These are phyloP conservation scores for Atractiella rhizophila DNA, from an alignment of 768 basidiomycete species.

Conservation along the genomic window DNA sequence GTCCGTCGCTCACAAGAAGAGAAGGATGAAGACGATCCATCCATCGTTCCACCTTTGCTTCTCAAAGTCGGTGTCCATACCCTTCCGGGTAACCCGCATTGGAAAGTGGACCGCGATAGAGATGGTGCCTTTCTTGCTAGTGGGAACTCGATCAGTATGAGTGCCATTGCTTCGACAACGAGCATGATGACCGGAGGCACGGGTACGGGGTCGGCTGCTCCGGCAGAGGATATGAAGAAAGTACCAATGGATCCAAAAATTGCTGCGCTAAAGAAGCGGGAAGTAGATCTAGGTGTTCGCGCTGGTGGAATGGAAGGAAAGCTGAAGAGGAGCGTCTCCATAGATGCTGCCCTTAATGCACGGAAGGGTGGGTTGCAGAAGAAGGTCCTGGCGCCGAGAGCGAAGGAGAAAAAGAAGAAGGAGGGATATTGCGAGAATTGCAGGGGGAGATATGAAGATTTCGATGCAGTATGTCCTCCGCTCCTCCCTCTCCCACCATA, in stretches of 20 bases:
- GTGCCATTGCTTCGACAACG: too few species aligned
- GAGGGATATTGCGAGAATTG: constrained; percentile 98
- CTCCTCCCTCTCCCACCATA: too few species aligned
- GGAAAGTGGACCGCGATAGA: too few species aligned
- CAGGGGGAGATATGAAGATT: constrained; percentile 65
- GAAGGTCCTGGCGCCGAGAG: neutral
- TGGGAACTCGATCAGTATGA: too few species aligned
- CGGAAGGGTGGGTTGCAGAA: constrained; percentile 8
- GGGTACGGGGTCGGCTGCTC: too few species aligned
- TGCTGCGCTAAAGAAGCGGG: neutral
- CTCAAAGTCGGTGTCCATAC: too few species aligned
- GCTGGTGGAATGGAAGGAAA: constrained; percentile 21
- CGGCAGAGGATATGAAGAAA: neutral
- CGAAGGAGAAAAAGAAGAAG: constrained; percentile 55
- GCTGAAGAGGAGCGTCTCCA: constrained; percentile 16
- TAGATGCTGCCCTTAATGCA: constrained; percentile 15
- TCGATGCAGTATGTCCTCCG: constrained; percentile 37
- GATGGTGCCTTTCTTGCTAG: too few species aligned
- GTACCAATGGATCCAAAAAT: neutral
- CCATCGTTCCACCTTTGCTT: too few species aligned
- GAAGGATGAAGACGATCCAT: too few species aligned
- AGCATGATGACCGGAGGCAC: too few species aligned
- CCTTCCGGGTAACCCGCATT: too few species aligned
- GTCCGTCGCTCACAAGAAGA: too few species aligned
- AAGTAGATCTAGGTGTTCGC: neutral